phyloP scores from a whole-genome alignment of 2,329 filamentous ascomycete genomes.

The Cryoendolithus antarcticus region DNA sequence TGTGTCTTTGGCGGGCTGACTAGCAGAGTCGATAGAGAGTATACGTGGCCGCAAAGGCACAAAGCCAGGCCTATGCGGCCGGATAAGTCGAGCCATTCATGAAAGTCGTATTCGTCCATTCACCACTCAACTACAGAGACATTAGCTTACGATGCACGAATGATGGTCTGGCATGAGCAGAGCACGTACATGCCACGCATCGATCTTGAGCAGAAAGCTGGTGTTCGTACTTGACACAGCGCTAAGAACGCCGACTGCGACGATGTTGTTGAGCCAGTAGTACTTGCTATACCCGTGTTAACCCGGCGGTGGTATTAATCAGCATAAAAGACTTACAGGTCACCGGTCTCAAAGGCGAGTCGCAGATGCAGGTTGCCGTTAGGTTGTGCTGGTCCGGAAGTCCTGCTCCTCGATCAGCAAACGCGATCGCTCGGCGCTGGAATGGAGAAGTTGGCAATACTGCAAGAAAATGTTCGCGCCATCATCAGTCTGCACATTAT shows the following conservation, averaged over 20 bases:
- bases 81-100: constrained; percentile 1
- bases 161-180: no score
- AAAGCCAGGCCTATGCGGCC: no score
- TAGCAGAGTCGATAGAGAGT: no score
- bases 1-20: no score
- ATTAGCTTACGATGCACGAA: no score
- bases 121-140: not conserved
- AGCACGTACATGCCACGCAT: constrained; percentile 15
- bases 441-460: not conserved
- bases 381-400: constrained; percentile 18
- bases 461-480: constrained; percentile 23
- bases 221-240: constrained; percentile 5
- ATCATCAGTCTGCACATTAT: constrained; percentile 26
- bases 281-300: constrained; percentile 12
- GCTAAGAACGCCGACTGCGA: constrained; percentile 14
- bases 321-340: constrained; percentile 1
- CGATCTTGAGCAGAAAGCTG: constrained; percentile 13
- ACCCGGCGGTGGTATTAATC: no score
- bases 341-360: constrained; percentile 24
- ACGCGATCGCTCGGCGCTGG: no score
- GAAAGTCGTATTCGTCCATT: constrained; percentile 5
- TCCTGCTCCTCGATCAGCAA: constrained; percentile 4
- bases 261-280: constrained; percentile 27
- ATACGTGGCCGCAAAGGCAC: no score
- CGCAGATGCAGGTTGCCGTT: constrained; percentile 21